These are phyloP conservation scores for Leptographium radiaticola DNA, from an alignment of 2,329 filamentous ascomycete genomes.

Conservation along the genomic window DNA sequence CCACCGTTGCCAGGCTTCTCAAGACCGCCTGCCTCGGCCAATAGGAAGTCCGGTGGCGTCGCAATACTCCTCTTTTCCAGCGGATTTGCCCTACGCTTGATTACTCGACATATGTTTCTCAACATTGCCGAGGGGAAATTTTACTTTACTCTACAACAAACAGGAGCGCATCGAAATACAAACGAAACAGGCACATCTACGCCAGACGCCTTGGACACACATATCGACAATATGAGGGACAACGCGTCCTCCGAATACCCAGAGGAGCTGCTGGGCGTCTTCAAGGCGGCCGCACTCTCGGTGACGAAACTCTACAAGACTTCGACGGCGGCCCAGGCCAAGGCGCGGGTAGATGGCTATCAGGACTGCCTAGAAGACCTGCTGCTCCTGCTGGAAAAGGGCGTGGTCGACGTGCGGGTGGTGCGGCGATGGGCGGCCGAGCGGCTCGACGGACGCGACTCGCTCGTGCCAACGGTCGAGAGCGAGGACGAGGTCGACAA, in stretches of 20 bases:
- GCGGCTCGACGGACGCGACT: conserved; percentile 50
- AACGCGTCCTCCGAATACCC: conserved; percentile 17
- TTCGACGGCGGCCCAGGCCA: conserved; percentile 63
- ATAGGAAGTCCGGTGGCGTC: not conserved
- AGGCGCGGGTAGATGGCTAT: conserved; percentile 69
- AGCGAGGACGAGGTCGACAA: conserved; percentile 53
- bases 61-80: not conserved
- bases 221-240: not conserved
- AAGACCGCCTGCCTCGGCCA: not conserved
- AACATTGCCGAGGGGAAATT: not conserved
- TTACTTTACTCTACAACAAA: not conserved
- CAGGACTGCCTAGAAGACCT: conserved; percentile 90
- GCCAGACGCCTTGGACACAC: not conserved
- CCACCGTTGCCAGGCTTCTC: not conserved
- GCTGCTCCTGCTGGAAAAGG: conserved; percentile 68
- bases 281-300: conserved; percentile 83
- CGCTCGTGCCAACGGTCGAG: conserved; percentile 29
- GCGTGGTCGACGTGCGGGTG: conserved; percentile 61
- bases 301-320: conserved; percentile 96
- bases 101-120: not conserved
- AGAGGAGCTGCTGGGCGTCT: conserved; percentile 68
- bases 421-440: conserved; percentile 55
- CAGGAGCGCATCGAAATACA: not conserved
- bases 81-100: not conserved
- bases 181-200: not conserved